Conservation (phyloP, 2,329 filamentous ascomycete genomes). For the Fonsecaea multimorphosa region DNA sequence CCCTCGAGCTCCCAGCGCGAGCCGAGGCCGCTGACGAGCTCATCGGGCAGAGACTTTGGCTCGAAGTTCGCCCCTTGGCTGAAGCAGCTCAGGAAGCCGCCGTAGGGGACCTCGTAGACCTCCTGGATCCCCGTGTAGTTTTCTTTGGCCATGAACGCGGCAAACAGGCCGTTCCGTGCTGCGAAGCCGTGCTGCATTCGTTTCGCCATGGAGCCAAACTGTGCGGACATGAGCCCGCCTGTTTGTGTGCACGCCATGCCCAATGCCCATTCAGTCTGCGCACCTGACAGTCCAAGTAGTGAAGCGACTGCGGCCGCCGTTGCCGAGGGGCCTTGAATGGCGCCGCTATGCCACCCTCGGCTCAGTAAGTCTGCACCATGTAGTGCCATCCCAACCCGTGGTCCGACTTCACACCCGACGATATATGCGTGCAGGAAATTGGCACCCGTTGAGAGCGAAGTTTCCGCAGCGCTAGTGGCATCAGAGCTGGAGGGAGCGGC, state of each 20-base stretch:
- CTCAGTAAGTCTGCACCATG: constrained; percentile 49
- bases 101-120: constrained; percentile 51
- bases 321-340: constrained; percentile 50
- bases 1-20: constrained; percentile 46
- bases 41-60: constrained; percentile 40
- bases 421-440: constrained; percentile 47
- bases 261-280: constrained; percentile 45
- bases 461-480: not conserved
- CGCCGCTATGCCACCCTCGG: constrained; percentile 51
- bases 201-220: constrained; percentile 53
- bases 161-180: constrained; percentile 52
- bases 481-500: not conserved
- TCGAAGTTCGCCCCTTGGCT: constrained; percentile 42
- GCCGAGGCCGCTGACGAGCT: constrained; percentile 46
- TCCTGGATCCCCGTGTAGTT: constrained; percentile 53
- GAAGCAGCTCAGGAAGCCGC: constrained; percentile 52
- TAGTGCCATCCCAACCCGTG: constrained; percentile 48
- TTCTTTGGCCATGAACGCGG: constrained; percentile 46
- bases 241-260: constrained; percentile 52
- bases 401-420: constrained; percentile 50
- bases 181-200: constrained; percentile 57
- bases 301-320: constrained; percentile 45
- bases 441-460: constrained; percentile 34
- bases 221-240: constrained; percentile 51
- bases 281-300: constrained; percentile 43